Base-by-base conservation (phyloP, 306 rosid species). In the Trifolium repens region DNA sequence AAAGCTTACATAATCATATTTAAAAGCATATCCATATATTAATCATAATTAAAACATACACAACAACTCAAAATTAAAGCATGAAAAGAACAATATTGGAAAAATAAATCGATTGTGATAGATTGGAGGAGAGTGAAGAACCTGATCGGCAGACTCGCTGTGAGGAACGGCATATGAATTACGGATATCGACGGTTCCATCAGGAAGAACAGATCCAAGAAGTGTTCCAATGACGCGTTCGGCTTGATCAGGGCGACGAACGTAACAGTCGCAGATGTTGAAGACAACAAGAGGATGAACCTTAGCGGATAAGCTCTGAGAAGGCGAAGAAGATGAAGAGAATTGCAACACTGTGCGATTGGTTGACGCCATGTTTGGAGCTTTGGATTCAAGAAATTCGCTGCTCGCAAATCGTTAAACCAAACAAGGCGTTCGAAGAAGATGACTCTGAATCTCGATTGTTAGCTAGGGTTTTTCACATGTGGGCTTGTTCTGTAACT, bases 111-210 rank as follows among this genome's bases (percentile, higher is more conserved):
- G 4, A 43, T 61, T 62, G 47, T 52, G 46, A 55, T 11, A 62
- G 35, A 32, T 32, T 47, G 26, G 57, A 42, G 24, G 2, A 9
- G 40, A 39, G 35, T 22, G 66, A 26, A 54, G 55, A 2, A 93
- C 98, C 97, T 93, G 96, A n/a, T 85, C 98, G 10, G 85, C 72
- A 30, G 78, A 78, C 81, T 93, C 98, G n/a, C 55, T 93, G 76
- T 93, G 98, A 72, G 98, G 98, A 81, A 93, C 98, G 8, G 98
- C 98, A 50, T 93, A 93, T 12, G 97, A 89, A 83, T 93, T 93
- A 67, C 97, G 85, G 69, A 93, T 83, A 69, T 93, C 97, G 6
- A 93, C 89, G 13, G 92, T 91, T 72, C 98, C 98, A 8, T 93
- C 93, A 26, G 93, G 87, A 3, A 87, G 79, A 69, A 91, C 61